Evolutionary conservation across 768 basidiomycete genomes (phyloP).

Genomic region (Phylloporus arenicola): DNA sequence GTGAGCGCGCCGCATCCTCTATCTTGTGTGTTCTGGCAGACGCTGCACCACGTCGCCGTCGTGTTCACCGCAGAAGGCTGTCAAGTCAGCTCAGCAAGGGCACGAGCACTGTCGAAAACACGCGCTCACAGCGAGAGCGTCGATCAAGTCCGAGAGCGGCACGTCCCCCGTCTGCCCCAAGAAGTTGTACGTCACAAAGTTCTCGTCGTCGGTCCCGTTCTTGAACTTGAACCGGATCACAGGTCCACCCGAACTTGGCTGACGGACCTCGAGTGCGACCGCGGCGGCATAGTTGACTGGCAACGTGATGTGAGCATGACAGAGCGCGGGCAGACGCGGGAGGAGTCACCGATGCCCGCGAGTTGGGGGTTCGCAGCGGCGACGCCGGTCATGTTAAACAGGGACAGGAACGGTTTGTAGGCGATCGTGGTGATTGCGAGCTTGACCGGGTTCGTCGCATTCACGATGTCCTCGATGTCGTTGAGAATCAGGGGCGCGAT

Average conservation of each 20-base stretch:
- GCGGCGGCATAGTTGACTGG: conserved; percentile 60
- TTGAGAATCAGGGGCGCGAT: conserved; percentile 56
- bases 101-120: no score
- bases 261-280: conserved; percentile 55
- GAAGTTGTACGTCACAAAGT: conserved; percentile 45
- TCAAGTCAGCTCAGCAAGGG: neutral
- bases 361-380: conserved; percentile 47
- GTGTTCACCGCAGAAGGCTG: conserved; percentile 49
- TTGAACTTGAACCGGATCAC: conserved; percentile 63
- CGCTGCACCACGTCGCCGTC: conserved; percentile 52
- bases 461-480: conserved; percentile 47
- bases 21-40: conserved; percentile 51
- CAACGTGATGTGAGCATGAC: neutral
- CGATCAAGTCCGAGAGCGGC: conserved; percentile 47
- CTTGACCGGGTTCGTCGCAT: conserved; percentile 48
- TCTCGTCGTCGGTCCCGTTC: conserved; percentile 49
- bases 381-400: conserved; percentile 73
- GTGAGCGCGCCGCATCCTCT: conserved; percentile 52
- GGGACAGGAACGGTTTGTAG: conserved; percentile 73
- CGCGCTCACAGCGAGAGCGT: conserved; percentile 33
- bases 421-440: conserved; percentile 56
- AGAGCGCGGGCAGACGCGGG: neutral
- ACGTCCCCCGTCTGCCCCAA: conserved; percentile 45
- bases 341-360: conserved; percentile 48
- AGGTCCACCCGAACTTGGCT: conserved; percentile 41